Evolutionary conservation across 768 basidiomycete genomes (phyloP).

Genomic region (Hericium rajendrae): DNA sequence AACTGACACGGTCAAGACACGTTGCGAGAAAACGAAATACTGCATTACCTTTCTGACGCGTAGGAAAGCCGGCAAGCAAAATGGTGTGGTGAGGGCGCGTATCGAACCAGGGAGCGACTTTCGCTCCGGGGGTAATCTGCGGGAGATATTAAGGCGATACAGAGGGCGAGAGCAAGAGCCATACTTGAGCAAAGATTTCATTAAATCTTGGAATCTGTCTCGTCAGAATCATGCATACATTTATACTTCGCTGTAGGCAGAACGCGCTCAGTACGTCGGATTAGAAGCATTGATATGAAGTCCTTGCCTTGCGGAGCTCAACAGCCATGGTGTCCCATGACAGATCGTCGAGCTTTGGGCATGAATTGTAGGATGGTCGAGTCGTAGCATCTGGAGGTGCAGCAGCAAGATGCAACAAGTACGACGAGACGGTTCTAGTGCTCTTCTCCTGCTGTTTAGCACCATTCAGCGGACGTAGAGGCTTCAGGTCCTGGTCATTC

Average conservation of each 20-base stretch:
- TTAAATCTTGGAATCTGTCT: constrained; percentile 9
- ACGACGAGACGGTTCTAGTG: constrained; percentile 4
- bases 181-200: constrained; percentile 9
- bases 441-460: constrained; percentile 4
- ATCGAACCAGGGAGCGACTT: constrained; percentile 8
- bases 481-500: constrained; percentile 5
- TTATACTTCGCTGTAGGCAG: constrained; percentile 8
- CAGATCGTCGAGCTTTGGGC: constrained; percentile 8
- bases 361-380: constrained; percentile 6
- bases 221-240: constrained; percentile 10
- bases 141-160: not conserved
- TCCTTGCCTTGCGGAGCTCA: constrained; percentile 8
- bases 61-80: constrained; percentile 9
- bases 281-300: too few relatives aligned
- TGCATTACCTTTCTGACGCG: constrained; percentile 9
- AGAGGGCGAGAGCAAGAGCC: constrained; percentile 4
- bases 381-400: constrained; percentile 11
- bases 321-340: constrained; percentile 8
- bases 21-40: not conserved
- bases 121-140: constrained; percentile 5
- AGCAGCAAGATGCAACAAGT: constrained; percentile 14
- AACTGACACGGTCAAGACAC: not conserved
- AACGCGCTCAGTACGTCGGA: not conserved
- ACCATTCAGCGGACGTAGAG: constrained; percentile 4
- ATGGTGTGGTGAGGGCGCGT: constrained; percentile 5